Conservation (phyloP, 1,284 basidiomycete species). For the Moniliophthora roreri region DNA sequence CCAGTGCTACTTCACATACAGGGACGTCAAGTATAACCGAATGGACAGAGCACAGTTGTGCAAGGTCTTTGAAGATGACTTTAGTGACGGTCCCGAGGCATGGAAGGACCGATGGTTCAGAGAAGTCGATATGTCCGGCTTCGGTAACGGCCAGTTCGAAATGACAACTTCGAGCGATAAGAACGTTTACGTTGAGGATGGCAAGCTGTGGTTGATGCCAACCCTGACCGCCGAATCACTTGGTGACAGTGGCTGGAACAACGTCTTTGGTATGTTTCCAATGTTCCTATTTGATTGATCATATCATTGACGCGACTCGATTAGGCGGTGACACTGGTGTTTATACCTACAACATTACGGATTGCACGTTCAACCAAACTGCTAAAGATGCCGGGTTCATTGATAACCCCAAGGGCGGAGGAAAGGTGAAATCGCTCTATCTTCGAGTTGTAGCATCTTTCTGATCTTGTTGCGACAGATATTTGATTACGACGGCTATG, state of each 20-base stretch:
- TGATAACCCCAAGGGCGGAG: slow-evolving; percentile 27
- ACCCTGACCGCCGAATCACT: slow-evolving; percentile 68
- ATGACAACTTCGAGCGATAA: slow-evolving; percentile 79
- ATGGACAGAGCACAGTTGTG: slow-evolving; percentile 30
- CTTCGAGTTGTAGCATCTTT: not conserved
- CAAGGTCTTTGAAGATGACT: not conserved
- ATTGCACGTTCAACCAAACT: slow-evolving; percentile 66
- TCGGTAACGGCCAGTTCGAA: slow-evolving; percentile 85
- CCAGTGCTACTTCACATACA: slow-evolving; percentile 13
- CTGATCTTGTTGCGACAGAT: slow-evolving; percentile 12
- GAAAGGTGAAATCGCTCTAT: not conserved
- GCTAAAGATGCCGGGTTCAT: slow-evolving; percentile 44
- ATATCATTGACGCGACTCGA: not conserved
- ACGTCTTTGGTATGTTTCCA: slow-evolving; percentile 7
- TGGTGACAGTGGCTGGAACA: slow-evolving; percentile 1
- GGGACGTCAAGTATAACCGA: slow-evolving; percentile 5
- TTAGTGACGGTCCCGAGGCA: not conserved
- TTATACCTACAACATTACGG: slow-evolving; percentile 79
- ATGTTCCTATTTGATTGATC: not conserved
- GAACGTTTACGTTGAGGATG: slow-evolving; percentile 80
- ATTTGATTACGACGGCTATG: slow-evolving; percentile 43
- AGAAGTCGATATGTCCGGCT: slow-evolving; percentile 84
- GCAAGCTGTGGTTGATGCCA: slow-evolving; percentile 61
- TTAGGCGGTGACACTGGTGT: slow-evolving; percentile 50
- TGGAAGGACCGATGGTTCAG: slow-evolving; percentile 58